Conservation (phyloP, 2,329 filamentous ascomycete species). For the Cladosporium velox region DNA sequence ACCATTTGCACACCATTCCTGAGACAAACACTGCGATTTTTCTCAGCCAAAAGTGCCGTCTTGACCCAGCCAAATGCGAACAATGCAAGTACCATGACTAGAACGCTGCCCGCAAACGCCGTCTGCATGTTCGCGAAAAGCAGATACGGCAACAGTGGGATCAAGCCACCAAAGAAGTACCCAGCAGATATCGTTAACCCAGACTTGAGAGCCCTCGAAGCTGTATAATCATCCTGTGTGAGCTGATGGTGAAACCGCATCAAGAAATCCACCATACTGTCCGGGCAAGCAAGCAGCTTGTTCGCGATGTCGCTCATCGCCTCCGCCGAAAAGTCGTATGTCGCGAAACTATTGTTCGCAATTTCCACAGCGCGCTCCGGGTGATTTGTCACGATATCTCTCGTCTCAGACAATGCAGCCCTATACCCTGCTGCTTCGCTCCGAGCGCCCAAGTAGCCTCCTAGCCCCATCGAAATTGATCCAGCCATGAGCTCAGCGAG, state of each 20-base stretch:
- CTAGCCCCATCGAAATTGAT: slow-evolving; percentile 46
- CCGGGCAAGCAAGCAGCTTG: slow-evolving; percentile 15
- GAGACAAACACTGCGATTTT: slow-evolving; percentile 50
- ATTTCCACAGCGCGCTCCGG: slow-evolving; percentile 42
- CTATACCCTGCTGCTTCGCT: slow-evolving; percentile 54
- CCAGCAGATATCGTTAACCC: slow-evolving; percentile 67
- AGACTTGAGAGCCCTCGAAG: slow-evolving; percentile 49
- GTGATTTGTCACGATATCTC: slow-evolving; percentile 42
- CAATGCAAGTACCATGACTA: slow-evolving; percentile 61
- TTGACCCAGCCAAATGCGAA: slow-evolving; percentile 68
- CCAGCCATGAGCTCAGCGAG: slow-evolving; percentile 46
- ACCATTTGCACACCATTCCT: slow-evolving; percentile 66
- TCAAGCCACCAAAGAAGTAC: slow-evolving; percentile 69
- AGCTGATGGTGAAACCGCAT: slow-evolving; percentile 52
- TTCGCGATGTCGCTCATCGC: slow-evolving; percentile 25
- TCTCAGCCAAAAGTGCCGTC: slow-evolving; percentile 54
- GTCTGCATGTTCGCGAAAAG: slow-evolving; percentile 49
- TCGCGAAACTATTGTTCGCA: slow-evolving; percentile 45
- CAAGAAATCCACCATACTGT: slow-evolving; percentile 49
- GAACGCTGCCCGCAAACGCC: slow-evolving; percentile 61
- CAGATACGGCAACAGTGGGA: slow-evolving; percentile 73
- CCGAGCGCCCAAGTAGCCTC: slow-evolving; percentile 49
- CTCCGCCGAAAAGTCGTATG: slow-evolving; percentile 43
- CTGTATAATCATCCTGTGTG: slow-evolving; percentile 45
- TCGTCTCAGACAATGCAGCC: slow-evolving; percentile 48